A percentile compares a stretch with the other conserved stretches of the same genome.
Evolutionary conservation across 2,329 filamentous ascomycete species (phyloP).

Genomic region (Arthrobotrys megalospora): DNA sequence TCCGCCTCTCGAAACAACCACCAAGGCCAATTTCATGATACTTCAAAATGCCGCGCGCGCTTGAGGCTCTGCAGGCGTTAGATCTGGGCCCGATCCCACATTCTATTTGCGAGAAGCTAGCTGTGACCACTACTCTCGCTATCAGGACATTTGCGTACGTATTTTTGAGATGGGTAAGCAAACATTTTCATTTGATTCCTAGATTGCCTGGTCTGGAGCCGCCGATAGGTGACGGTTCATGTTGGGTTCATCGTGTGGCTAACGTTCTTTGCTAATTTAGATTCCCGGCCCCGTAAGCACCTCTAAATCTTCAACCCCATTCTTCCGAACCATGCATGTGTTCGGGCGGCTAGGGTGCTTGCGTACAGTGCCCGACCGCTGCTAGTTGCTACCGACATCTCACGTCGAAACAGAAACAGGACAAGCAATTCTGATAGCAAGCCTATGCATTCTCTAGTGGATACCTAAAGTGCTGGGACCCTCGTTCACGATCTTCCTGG

Average conservation of each 20-base stretch:
- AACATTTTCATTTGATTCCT: background rate
- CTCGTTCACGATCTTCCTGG: slow-evolving; percentile 77
- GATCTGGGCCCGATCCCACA: slow-evolving; percentile 54
- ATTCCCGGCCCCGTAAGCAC: slow-evolving; percentile 67
- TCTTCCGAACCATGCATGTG: background rate
- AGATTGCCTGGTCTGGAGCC: slow-evolving; percentile 50
- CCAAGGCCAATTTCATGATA: slow-evolving; percentile 8
- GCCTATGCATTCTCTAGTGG: slow-evolving; percentile 64
- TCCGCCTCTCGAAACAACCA: slow-evolving; percentile 23
- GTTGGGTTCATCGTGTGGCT: slow-evolving; percentile 61
- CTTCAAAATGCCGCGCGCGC: slow-evolving; percentile 28
- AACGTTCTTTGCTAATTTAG: slow-evolving; percentile 62
- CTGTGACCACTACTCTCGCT: slow-evolving; percentile 22
- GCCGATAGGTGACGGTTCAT: slow-evolving; percentile 62
- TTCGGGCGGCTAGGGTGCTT: background rate
- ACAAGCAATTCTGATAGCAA: background rate
- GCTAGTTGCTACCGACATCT: background rate
- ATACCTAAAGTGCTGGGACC: slow-evolving; percentile 72
- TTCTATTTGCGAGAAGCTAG: slow-evolving; percentile 41
- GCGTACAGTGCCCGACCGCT: background rate
- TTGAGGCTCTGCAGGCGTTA: slow-evolving; percentile 47
- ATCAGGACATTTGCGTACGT: slow-evolving; percentile 68
- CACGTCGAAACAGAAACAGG: no score
- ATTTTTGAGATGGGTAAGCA: slow-evolving; percentile 76
- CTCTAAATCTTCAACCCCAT: background rate